A percentile compares a stretch with the other conserved stretches of the same genome.
Conservation (phyloP, 1,284 basidiomycete genomes). For the Ceratobasidium sp. region DNA sequence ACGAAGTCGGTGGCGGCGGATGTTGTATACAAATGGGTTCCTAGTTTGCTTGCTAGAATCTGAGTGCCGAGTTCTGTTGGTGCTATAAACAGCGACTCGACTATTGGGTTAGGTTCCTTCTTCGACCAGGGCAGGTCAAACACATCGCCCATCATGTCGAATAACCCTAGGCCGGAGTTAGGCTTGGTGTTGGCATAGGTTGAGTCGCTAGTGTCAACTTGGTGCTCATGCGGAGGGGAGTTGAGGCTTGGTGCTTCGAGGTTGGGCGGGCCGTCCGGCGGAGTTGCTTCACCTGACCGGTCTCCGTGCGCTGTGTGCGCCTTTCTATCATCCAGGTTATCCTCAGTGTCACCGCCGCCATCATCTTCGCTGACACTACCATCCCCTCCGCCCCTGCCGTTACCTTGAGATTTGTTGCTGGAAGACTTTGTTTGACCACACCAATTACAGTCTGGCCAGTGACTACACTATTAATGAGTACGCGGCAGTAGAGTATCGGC, state of each 20-base stretch:
- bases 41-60: too few relatives aligned
- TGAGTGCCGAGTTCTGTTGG: too few relatives aligned
- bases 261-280: neutral
- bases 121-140: neutral
- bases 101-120: neutral
- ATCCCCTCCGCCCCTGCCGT: neutral
- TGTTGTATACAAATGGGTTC: too few relatives aligned
- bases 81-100: too few relatives aligned
- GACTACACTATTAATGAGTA: slow-evolving; percentile 57
- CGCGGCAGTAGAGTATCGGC: neutral
- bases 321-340: neutral
- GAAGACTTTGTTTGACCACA: slow-evolving; percentile 52
- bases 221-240: neutral
- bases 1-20: too few relatives aligned
- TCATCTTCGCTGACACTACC: neutral
- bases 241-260: neutral
- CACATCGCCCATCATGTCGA: slow-evolving; percentile 7
- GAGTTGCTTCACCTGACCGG: neutral
- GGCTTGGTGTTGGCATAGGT: neutral
- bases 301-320: neutral
- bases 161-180: neutral
- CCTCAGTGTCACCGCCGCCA: too few relatives aligned
- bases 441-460: slow-evolving; percentile 73
- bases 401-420: slow-evolving; percentile 54
- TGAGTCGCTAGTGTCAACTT: slow-evolving; percentile 4